Percentiles rank a stretch among this genome's conserved stretches.
Conservation (phyloP, 2,329 filamentous ascomycete genomes). For the Ophiostoma perfectum region DNA sequence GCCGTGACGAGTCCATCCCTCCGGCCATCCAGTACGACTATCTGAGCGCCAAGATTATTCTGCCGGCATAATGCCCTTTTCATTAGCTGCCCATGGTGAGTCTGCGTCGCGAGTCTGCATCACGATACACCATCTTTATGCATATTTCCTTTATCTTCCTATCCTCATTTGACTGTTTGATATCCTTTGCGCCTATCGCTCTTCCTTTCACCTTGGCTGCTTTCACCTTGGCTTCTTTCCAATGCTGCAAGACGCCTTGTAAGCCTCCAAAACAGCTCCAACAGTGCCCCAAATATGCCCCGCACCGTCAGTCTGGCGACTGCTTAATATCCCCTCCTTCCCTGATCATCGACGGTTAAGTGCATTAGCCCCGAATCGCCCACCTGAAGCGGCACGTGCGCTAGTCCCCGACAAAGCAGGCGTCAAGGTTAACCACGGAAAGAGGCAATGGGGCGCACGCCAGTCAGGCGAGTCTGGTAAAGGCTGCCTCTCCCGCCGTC, state of each 20-base stretch:
- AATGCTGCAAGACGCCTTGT: constrained; percentile 6
- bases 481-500: background rate
- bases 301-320: background rate
- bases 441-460: background rate
- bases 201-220: background rate
- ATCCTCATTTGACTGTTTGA: background rate
- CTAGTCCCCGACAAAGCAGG: background rate
- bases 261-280: background rate
- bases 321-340: background rate
- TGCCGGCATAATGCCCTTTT: constrained; percentile 34
- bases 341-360: constrained; percentile 9
- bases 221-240: background rate
- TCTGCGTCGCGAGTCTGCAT: background rate
- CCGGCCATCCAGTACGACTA: background rate
- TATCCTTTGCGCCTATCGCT: constrained; percentile 19
- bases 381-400: constrained; percentile 16
- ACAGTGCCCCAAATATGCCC: constrained; percentile 11
- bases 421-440: background rate
- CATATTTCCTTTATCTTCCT: no score
- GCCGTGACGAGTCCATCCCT: background rate
- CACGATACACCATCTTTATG: background rate
- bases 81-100: constrained; percentile 38
- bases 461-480: background rate
- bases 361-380: constrained; percentile 16
- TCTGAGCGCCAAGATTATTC: constrained; percentile 14